A percentile compares a stretch with the other conserved stretches of the same genome.
These are phyloP conservation scores for Saccharomycopsis olivae DNA, from an alignment of 805 yeast species.

Conservation along the genomic window DNA sequence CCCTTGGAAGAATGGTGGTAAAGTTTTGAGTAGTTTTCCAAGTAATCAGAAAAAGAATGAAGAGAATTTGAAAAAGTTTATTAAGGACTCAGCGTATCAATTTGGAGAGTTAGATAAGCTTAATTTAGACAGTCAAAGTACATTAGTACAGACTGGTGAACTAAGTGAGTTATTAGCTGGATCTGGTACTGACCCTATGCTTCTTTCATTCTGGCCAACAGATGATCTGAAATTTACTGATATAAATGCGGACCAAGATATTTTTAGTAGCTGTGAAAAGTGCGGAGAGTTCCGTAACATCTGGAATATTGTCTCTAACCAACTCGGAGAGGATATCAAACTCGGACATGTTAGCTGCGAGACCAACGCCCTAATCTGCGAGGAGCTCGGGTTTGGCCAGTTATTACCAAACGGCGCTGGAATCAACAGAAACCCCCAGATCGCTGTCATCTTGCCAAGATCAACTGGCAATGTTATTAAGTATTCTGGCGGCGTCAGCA, in stretches of 20 bases:
- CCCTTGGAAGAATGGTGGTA: conserved; percentile 29
- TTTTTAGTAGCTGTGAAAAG: conserved; percentile 35
- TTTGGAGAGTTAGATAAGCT: conserved; percentile 28
- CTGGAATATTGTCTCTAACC: conserved; percentile 51
- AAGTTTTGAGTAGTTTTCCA: conserved; percentile 36
- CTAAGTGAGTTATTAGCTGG: conserved; percentile 44
- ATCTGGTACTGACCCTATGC: conserved; percentile 32
- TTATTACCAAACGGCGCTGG: conserved; percentile 22
- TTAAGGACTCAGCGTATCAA: conserved; percentile 43
- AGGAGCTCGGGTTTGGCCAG: conserved; percentile 33
- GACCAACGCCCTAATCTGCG: conserved; percentile 40
- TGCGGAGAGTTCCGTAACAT: conserved; percentile 40
- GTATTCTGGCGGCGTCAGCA: conserved; percentile 24
- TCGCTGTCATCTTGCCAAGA: conserved; percentile 45
- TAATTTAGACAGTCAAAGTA: conserved; percentile 33
- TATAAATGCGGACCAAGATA: conserved; percentile 25
- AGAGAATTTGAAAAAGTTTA: conserved; percentile 41
- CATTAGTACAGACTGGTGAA: conserved; percentile 29
- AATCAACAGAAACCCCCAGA: conserved; percentile 28
- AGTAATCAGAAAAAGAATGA: conserved; percentile 33
- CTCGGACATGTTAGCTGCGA: conserved; percentile 55
- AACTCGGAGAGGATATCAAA: conserved; percentile 28
- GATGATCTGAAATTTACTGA: conserved; percentile 30
- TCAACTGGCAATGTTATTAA: conserved; percentile 37
- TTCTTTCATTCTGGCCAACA: conserved; percentile 62